These are phyloP conservation scores for Thelonectria discophora DNA, from an alignment of 2,329 filamentous ascomycete genomes.

Conservation along the genomic window DNA sequence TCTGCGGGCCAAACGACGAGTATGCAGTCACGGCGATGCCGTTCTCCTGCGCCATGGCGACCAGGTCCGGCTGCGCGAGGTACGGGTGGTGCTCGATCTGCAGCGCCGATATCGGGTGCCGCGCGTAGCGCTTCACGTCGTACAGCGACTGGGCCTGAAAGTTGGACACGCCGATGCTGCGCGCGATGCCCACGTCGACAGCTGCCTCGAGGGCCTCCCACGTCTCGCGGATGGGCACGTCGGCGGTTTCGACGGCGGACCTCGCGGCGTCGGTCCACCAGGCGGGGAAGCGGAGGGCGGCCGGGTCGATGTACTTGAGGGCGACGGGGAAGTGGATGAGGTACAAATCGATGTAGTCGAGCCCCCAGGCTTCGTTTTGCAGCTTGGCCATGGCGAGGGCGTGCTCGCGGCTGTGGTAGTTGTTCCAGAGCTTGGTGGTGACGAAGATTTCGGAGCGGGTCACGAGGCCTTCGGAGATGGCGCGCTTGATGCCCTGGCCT, in stretches of 20 bases:
- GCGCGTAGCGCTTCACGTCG: conserved; percentile 68
- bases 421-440: conserved; percentile 90
- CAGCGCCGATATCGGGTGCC: conserved; percentile 61
- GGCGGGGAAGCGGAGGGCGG: conserved; percentile 50
- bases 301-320: conserved; percentile 54
- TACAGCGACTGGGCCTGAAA: conserved; percentile 70
- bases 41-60: conserved; percentile 65
- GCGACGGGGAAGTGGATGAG: conserved; percentile 73
- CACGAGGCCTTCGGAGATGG: conserved; percentile 65
- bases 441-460: conserved; percentile 85
- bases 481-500: conserved; percentile 68
- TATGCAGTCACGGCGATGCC: conserved; percentile 70
- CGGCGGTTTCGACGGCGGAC: conserved; percentile 63
- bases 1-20: conserved; percentile 70
- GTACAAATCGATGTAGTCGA: conserved; percentile 89
- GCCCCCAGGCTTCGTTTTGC: conserved; percentile 79
- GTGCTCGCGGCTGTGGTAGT: conserved; percentile 80
- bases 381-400: conserved; percentile 77
- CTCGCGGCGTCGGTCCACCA: conserved; percentile 53
- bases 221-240: conserved; percentile 77
- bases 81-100: conserved; percentile 78
- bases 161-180: conserved; percentile 81
- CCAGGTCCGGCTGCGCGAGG: conserved; percentile 66
- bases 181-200: conserved; percentile 71
- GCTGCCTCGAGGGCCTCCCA: conserved; percentile 81